Conservation (phyloP, 176 grass and related monocot genomes). For the Paspalum vaginatum region DNA sequence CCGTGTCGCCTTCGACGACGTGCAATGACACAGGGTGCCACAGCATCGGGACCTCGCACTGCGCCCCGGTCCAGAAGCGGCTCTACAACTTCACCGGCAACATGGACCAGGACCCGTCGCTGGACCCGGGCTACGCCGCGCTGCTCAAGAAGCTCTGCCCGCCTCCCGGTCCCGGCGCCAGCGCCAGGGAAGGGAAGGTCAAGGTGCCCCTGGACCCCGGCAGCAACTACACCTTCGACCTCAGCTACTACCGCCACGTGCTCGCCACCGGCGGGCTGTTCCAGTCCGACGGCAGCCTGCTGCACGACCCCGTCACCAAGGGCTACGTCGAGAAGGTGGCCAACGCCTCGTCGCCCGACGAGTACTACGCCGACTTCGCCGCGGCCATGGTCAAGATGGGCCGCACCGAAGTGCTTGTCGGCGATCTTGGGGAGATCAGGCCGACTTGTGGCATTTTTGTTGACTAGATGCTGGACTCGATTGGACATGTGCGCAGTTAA, state of each 20-base stretch:
- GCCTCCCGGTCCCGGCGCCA: not conserved
- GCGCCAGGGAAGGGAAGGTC: not conserved
- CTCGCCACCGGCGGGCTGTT: slow-evolving; percentile 51
- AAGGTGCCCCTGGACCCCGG: slow-evolving; percentile 62
- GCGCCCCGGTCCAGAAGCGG: slow-evolving; percentile 53
- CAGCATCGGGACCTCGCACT: slow-evolving; percentile 68
- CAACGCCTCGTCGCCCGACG: slow-evolving; percentile 44
- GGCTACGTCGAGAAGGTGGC: slow-evolving; percentile 60
- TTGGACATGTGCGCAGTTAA: not conserved
- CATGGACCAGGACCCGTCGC: slow-evolving; percentile 61
- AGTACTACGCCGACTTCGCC: slow-evolving; percentile 51
- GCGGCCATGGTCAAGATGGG: slow-evolving; percentile 63
- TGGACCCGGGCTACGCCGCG: slow-evolving; percentile 45
- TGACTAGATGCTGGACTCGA: slow-evolving; percentile 31
- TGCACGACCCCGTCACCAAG: slow-evolving; percentile 48
- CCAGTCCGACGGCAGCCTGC: slow-evolving; percentile 61
- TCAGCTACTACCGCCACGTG: slow-evolving; percentile 68
- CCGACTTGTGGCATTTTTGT: slow-evolving; percentile 43
- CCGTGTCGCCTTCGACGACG: not conserved
- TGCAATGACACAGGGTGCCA: slow-evolving; percentile 44
- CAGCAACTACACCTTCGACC: slow-evolving; percentile 53
- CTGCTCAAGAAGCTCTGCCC: slow-evolving; percentile 51
- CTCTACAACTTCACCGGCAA: slow-evolving; percentile 69
- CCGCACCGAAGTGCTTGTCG: slow-evolving; percentile 59
- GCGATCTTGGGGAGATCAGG: slow-evolving; percentile 42